These are phyloP conservation scores for Schizonepeta tenuifolia DNA, from an alignment of 257 asterid species.

Conservation along the genomic window DNA sequence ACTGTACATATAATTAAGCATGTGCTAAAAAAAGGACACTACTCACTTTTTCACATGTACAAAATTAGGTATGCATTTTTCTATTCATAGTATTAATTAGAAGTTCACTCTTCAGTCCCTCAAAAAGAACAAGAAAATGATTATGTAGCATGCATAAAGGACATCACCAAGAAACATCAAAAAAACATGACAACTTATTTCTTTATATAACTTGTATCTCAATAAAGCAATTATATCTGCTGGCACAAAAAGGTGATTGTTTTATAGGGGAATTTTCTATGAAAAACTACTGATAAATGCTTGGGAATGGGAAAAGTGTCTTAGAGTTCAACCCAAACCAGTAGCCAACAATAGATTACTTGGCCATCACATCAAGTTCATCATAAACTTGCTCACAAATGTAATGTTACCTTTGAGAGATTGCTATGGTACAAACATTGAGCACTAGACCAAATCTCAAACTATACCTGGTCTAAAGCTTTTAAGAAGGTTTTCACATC, in stretches of 20 bases:
- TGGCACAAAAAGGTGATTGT: background rate
- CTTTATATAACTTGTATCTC: conserved; percentile 2
- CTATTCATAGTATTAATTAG: background rate
- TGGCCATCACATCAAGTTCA: background rate
- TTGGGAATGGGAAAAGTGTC: no score
- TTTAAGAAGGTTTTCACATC: background rate
- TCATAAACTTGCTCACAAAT: background rate
- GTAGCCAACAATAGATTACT: no score
- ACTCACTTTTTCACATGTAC: background rate
- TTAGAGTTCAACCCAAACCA: no score
- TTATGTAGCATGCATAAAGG: background rate
- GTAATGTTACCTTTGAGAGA: background rate
- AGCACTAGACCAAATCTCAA: background rate
- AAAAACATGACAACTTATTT: background rate
- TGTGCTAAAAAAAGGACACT: no score
- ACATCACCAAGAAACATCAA: background rate
- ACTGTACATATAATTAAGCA: no score
- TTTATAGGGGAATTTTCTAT: background rate
- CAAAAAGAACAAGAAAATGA: background rate
- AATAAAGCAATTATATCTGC: background rate
- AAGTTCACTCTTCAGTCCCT: background rate
- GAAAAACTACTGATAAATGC: no score
- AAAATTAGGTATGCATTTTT: conserved; percentile 8
- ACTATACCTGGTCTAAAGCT: background rate
- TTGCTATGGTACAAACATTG: background rate